Conservation (phyloP, 176 grass and related monocot species). For the Bolboschoenus planiculmis region DNA sequence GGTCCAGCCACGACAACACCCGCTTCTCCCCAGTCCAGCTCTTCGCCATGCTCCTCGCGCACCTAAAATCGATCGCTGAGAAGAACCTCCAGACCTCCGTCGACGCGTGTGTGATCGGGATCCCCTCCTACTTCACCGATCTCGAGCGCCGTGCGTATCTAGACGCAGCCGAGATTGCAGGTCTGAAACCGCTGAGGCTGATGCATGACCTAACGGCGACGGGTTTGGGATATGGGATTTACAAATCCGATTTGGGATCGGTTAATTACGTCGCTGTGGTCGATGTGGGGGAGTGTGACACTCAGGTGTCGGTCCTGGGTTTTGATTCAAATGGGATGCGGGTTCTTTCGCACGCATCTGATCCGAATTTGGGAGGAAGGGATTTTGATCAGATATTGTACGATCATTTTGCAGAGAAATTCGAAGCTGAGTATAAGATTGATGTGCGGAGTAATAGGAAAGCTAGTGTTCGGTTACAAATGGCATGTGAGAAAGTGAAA, state of each 20-base stretch:
- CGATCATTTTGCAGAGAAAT: constrained; percentile 62
- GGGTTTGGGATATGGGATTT: constrained; percentile 85
- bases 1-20: constrained; percentile 8
- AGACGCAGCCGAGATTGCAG: constrained; percentile 73
- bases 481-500: constrained; percentile 87
- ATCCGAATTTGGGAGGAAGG: constrained; percentile 74
- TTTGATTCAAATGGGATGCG: constrained; percentile 50
- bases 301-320: constrained; percentile 62
- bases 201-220: constrained; percentile 90
- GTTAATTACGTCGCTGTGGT: constrained; percentile 48
- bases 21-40: constrained; percentile 58
- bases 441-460: constrained; percentile 50
- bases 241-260: constrained; percentile 59
- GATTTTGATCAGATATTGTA: constrained; percentile 88
- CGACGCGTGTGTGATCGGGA: constrained; percentile 68
- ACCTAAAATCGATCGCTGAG: constrained; percentile 69
- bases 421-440: constrained; percentile 48
- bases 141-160: constrained; percentile 62
- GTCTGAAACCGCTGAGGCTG: constrained; percentile 63
- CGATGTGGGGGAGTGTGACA: constrained; percentile 80
- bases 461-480: constrained; percentile 65
- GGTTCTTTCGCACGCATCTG: constrained; percentile 74
- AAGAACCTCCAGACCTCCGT: constrained; percentile 48
- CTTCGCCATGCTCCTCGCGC: constrained; percentile 70
- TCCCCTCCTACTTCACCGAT: constrained; percentile 93